phyloP scores from a whole-genome alignment of 2,329 filamentous ascomycete species.

The Aspergillus intermedius region DNA sequence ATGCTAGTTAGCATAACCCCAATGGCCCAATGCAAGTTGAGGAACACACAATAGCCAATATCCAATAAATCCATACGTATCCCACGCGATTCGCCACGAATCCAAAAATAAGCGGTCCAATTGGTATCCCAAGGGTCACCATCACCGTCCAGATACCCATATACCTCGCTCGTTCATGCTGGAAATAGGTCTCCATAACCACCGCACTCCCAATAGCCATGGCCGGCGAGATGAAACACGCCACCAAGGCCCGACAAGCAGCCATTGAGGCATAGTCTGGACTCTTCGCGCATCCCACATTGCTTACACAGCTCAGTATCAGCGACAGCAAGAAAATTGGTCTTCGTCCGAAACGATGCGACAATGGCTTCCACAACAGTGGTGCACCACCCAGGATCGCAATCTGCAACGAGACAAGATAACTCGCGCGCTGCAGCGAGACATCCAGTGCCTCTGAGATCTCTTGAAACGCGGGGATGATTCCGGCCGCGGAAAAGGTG shows the following conservation, averaged over 20 bases:
- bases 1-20: constrained; percentile 3
- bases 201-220: constrained; percentile 49
- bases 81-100: constrained; percentile 47
- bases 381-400: constrained; percentile 49
- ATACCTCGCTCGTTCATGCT: constrained; percentile 45
- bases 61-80: constrained; percentile 56
- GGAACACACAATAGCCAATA: constrained; percentile 46
- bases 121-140: constrained; percentile 43
- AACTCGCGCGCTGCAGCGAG: constrained; percentile 45
- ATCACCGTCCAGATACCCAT: constrained; percentile 54
- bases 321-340: constrained; percentile 50
- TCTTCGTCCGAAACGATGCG: constrained; percentile 48
- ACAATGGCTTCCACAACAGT: constrained; percentile 52
- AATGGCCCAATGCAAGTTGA: not conserved
- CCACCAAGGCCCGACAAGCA: constrained; percentile 44
- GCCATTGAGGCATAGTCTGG: constrained; percentile 46
- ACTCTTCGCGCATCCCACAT: constrained; percentile 49
- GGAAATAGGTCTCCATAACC: constrained; percentile 53
- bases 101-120: constrained; percentile 31
- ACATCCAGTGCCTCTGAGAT: constrained; percentile 48
- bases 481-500: constrained; percentile 49
- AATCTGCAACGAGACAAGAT: constrained; percentile 52
- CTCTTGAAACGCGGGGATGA: constrained; percentile 49
- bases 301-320: constrained; percentile 43
- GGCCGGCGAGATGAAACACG: constrained; percentile 51